Evolutionary conservation across 176 grass and related monocot species (phyloP), one percentile per base, ranked within the genome.

Genomic region (Triticum timopheevii): DNA sequence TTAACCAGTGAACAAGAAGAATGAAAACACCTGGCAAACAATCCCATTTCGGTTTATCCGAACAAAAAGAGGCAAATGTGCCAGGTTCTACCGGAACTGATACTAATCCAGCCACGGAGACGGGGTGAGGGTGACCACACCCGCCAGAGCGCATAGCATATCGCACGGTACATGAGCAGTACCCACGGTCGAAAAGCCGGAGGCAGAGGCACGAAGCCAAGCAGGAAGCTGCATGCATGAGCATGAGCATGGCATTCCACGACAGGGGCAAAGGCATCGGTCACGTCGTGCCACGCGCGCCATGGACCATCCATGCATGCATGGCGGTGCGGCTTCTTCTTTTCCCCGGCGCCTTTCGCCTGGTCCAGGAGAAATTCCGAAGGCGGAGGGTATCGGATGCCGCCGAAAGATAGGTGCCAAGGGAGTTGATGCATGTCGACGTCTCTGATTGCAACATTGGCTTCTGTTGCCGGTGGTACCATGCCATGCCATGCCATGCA

Each of bases 331-430:
- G 8, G 7, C 54, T 59, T 22, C 77, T 88, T 88, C 90, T 88
- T 88, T 91, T 85, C 81, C 50, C 16, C 25, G 81, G 85, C 61
- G 59, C 22, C 84, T 84, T 83, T 59, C 40, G 20, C 24, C 31
- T 83, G 89, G 56, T 84, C 80, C 88, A 90, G 79, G 47, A 10
- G 74, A 77, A 77, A 34, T 56, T 20, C 47, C 11, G 6, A 54
- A 54, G 50, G 50, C 16, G 24, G 10, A 17, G 71, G 68, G 73
- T 76, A 76, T 52, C 27, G 78, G 84, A 83, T 87, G 80, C 69
- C 73, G 85, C 89, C 68, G 75, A 67, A 56, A 80, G 85, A 84
- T 65, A 23, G 85, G 73, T 58, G 77, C 85, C 89, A 91, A 85
- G 87, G 20, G 27, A 80, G 61, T 76, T 49, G 78, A 59, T 59